A percentile compares a stretch with the other conserved stretches of the same genome.
Conservation (phyloP, 2,329 filamentous ascomycete genomes). For the Orbilia javanica region DNA sequence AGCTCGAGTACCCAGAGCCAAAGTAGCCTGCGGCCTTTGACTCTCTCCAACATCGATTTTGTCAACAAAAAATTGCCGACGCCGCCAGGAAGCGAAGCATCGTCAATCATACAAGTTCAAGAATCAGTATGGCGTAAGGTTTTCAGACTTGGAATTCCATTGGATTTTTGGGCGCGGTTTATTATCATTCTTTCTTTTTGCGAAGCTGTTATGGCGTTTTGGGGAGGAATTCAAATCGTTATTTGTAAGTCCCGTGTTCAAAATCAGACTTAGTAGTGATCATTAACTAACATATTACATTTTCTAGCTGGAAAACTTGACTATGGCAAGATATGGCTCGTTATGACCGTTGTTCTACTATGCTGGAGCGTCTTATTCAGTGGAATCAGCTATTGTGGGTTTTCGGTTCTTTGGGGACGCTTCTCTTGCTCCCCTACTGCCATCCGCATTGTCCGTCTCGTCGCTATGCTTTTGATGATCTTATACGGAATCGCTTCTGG, state of each 20-base stretch:
- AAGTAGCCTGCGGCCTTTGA: constrained; percentile 40
- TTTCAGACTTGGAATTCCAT: constrained; percentile 35
- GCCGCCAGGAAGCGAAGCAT: constrained; percentile 35
- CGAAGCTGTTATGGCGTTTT: constrained; percentile 53
- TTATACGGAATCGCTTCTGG: constrained; percentile 41
- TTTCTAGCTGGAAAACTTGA: constrained; percentile 45
- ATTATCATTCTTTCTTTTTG: constrained; percentile 52
- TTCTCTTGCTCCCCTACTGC: constrained; percentile 43
- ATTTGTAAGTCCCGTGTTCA: constrained; percentile 35
- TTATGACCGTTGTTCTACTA: constrained; percentile 37
- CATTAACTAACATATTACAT: not conserved
- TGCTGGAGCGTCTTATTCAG: constrained; percentile 41
- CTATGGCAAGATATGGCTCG: constrained; percentile 46
- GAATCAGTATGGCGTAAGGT: constrained; percentile 44
- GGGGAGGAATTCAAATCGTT: constrained; percentile 55
- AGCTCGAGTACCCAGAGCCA: constrained; percentile 5
- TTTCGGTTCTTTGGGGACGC: constrained; percentile 49
- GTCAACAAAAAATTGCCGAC: constrained; percentile 53
- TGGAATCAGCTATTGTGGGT: constrained; percentile 38
- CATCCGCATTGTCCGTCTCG: constrained; percentile 34
- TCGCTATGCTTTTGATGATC: constrained; percentile 42
- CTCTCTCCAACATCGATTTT: constrained; percentile 33
- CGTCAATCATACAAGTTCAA: constrained; percentile 22
- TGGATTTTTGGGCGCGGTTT: constrained; percentile 50
- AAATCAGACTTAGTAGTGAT: no score